Base-by-base conservation (phyloP, 2,329 filamentous ascomycete species). In the Magnaporthiopsis rhizophila region DNA sequence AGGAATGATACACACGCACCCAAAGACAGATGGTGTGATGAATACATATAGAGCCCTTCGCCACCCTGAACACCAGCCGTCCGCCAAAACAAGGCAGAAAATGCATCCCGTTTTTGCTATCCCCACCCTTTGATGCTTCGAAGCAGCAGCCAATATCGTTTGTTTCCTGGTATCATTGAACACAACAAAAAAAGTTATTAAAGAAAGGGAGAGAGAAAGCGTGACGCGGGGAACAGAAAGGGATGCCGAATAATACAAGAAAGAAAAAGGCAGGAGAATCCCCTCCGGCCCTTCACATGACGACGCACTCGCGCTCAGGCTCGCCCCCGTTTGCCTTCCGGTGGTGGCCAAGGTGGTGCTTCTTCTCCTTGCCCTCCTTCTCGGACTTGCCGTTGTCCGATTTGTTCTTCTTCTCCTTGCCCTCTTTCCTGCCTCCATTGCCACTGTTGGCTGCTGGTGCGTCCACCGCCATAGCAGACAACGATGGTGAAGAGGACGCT, bases 291-390 rank as follows among this genome's bases (percentile, higher is more conserved):
- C 32, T 65, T 68, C 68, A 75, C 71, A 74, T 74, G n/a, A 75
- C 67, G 7, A 67, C 62, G 62, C 73, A 74, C 65, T 74, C 73
- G 60, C 73, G 68, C 63, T 74, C 73, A 1, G 73, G 72, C 36
- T 73, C 64, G 2, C 69, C 71, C 11, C 30, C 63, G 62, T 66
- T 66, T 68, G 57, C 28, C 38, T 62, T 62, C 36, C 60, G 38
- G 26, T 59, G 62, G 36, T 63, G 57, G 32, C 38, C 38, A 58
- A 69, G 65, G 58, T 65, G 65, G 11, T 69, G 65, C 36, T 70
- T 65, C 36, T 73, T 71, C 8, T 69, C 65, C 21, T 69, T 70
- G 5, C 68, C 70, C 62, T 67, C 67, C 59, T 66, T 64, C 32
- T 68, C 68, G 15, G 73, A 71, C 28, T 70, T 67, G 34, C 62